These are phyloP conservation scores for Penicillium pancosmium DNA, from an alignment of 495 filamentous ascomycete species.

Conservation along the genomic window DNA sequence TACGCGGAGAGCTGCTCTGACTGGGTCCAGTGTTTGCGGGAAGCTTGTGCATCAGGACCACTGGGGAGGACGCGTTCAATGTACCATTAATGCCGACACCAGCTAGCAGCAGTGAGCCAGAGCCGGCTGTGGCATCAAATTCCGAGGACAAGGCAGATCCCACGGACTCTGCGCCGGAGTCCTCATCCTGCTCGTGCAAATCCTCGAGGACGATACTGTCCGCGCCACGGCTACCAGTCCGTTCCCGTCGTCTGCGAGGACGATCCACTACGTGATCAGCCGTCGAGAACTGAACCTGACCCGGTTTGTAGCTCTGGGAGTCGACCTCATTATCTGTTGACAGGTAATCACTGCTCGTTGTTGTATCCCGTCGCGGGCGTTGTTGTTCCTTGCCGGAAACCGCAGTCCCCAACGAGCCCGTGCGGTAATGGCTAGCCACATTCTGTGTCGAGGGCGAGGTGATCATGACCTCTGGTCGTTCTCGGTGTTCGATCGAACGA, in stretches of 20 bases:
- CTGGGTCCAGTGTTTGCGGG: conserved; percentile 39
- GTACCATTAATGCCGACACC: conserved; percentile 49
- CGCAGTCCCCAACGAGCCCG: conserved; percentile 76
- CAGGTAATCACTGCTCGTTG: conserved; percentile 82
- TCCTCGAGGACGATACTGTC: conserved; percentile 38
- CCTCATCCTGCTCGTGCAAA: conserved; percentile 58
- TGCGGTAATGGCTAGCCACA: conserved; percentile 53
- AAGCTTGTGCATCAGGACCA: conserved; percentile 48
- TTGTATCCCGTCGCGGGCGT: conserved; percentile 77
- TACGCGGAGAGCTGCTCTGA: conserved; percentile 57
- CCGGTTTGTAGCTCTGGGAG: conserved; percentile 63
- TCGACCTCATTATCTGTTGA: conserved; percentile 89
- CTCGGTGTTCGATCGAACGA: conserved; percentile 54
- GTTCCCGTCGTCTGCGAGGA: conserved; percentile 59
- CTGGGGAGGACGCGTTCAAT: conserved; percentile 47
- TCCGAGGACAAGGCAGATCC: conserved; percentile 67
- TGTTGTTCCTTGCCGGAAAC: conserved; percentile 70
- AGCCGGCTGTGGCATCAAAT: conserved; percentile 67
- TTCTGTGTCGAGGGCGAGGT: conserved; percentile 57
- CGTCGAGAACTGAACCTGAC: conserved; percentile 55
- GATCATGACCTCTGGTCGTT: conserved; percentile 57
- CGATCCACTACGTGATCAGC: conserved; percentile 59
- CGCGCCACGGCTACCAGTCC: conserved; percentile 56
- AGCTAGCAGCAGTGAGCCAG: conserved; percentile 57
- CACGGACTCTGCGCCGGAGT: conserved; percentile 65